These are phyloP conservation scores for Mycogone perniciosa DNA, from an alignment of 2,329 filamentous ascomycete species.

Conservation along the genomic window DNA sequence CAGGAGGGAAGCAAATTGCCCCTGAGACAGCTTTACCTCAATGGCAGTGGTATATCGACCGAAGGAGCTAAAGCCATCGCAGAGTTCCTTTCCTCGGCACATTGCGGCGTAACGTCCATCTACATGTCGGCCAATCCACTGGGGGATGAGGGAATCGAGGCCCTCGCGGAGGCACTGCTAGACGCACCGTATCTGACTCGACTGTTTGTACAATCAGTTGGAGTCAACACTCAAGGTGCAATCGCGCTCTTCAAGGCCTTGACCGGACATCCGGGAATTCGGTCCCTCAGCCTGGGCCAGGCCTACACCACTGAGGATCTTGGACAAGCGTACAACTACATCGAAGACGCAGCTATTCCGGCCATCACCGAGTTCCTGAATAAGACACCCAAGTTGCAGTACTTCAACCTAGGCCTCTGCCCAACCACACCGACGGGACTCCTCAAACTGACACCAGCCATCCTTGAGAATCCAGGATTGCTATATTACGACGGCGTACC, in stretches of 20 bases:
- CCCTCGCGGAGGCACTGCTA: constrained; percentile 26
- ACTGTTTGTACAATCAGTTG: constrained; percentile 38
- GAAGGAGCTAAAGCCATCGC: constrained; percentile 26
- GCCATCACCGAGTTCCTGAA: constrained; percentile 30
- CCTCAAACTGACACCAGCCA: constrained; percentile 23
- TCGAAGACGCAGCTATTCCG: constrained; percentile 32
- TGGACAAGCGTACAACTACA: constrained; percentile 40
- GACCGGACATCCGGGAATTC: constrained; percentile 28
- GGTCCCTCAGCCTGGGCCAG: constrained; percentile 38
- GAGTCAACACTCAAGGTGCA: constrained; percentile 34
- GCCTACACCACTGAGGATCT: constrained; percentile 41
- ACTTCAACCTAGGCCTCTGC: constrained; percentile 37
- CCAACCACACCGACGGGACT: constrained; percentile 25
- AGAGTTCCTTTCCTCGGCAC: constrained; percentile 26
- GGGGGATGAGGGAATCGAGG: constrained; percentile 26
- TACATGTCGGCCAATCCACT: constrained; percentile 35
- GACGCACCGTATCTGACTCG: constrained; percentile 29
- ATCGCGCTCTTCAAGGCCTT: constrained; percentile 33
- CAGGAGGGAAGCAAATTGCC: constrained; percentile 23
- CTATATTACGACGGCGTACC: constrained; percentile 33
- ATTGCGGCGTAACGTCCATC: constrained; percentile 29
- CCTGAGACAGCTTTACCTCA: constrained; percentile 32
- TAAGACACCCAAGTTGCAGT: constrained; percentile 28
- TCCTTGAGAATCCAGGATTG: constrained; percentile 26
- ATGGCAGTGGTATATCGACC: constrained; percentile 29